Evolutionary conservation across 495 filamentous ascomycete genomes (phyloP).

Genomic region (Trypethelium eluteriae): DNA sequence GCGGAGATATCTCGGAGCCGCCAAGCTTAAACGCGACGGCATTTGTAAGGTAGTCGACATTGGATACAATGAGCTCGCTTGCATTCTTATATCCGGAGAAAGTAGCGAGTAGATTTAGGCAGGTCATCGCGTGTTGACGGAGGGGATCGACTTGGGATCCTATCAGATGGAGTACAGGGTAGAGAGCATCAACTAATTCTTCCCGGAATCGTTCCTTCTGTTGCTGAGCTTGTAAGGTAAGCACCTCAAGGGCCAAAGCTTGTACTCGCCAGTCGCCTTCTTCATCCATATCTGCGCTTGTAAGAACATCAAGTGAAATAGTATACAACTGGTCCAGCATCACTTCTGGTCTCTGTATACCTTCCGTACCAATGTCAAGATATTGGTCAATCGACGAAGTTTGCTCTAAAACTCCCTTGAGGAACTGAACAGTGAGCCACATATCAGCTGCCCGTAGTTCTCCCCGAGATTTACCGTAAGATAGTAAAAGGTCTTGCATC

Average conservation of each 20-base stretch:
- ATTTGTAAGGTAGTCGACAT: constrained; percentile 95
- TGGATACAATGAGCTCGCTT: constrained; percentile 75
- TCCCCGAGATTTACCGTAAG: constrained; percentile 17
- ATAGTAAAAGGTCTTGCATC: constrained; percentile 26
- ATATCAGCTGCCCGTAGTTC: constrained; percentile 52
- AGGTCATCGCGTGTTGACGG: constrained; percentile 73
- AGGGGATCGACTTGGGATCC: constrained; percentile 61
- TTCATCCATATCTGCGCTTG: constrained; percentile 42
- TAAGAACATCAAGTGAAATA: constrained; percentile 59
- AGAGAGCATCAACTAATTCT: constrained; percentile 86
- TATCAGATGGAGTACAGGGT: constrained; percentile 79
- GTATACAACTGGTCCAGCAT: constrained; percentile 75
- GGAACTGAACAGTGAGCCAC: constrained; percentile 72
- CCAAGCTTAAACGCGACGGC: constrained; percentile 83
- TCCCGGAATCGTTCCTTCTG: constrained; percentile 56
- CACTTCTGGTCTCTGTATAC: constrained; percentile 41
- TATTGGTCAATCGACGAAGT: constrained; percentile 57
- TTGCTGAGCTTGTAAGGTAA: constrained; percentile 37
- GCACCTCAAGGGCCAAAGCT: constrained; percentile 34
- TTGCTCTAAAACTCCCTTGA: constrained; percentile 41
- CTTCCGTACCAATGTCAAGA: constrained; percentile 42
- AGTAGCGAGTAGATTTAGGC: constrained; percentile 67
- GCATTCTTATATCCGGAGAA: constrained; percentile 69
- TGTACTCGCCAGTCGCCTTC: constrained; percentile 56
- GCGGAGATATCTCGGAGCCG: constrained; percentile 81